These are phyloP conservation scores for Halteria grandinella DNA, from an alignment of 73 alveolate species.

Conservation along the genomic window DNA sequence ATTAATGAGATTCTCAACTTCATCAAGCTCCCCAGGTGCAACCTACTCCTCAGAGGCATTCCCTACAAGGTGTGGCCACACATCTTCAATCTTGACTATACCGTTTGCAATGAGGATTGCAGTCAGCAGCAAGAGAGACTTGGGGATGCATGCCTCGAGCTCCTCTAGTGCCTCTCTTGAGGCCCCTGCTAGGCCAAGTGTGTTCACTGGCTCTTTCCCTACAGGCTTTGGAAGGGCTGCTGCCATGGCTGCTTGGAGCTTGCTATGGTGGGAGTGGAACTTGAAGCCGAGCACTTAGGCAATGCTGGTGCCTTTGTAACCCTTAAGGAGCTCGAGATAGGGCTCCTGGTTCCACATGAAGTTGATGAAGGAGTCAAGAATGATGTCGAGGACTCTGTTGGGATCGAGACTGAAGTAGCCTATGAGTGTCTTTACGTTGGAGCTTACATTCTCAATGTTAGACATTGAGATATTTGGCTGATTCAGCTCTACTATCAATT, in stretches of 20 bases:
- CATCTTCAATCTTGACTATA: constrained; percentile 25
- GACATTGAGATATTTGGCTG: constrained; percentile 53
- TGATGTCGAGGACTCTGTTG: constrained; percentile 91
- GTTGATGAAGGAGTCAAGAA: constrained; percentile 78
- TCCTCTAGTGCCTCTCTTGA: too few relatives aligned
- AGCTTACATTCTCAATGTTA: constrained; percentile 62
- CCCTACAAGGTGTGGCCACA: constrained; percentile 55
- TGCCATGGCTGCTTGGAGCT: not conserved
- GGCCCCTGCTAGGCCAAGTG: too few relatives aligned
- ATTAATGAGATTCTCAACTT: not conserved
- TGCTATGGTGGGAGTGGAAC: constrained; percentile 7
- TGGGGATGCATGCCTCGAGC: not conserved
- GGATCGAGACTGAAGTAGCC: constrained; percentile 93
- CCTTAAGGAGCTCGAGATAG: constrained; percentile 73
- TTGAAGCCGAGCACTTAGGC: constrained; percentile 74
- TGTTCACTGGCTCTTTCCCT: too few relatives aligned
- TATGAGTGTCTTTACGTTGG: constrained; percentile 74
- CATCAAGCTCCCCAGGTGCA: constrained; percentile 32
- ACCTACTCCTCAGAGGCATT: too few relatives aligned
- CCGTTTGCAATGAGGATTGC: constrained; percentile 5
- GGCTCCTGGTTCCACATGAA: constrained; percentile 67
- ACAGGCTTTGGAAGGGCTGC: not conserved
- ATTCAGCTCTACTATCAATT: constrained; percentile 77
- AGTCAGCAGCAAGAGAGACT: constrained; percentile 3
- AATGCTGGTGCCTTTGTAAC: constrained; percentile 68